Conservation (phyloP, 139 green algal genomes). For the Diplosphaera chodatii region DNA sequence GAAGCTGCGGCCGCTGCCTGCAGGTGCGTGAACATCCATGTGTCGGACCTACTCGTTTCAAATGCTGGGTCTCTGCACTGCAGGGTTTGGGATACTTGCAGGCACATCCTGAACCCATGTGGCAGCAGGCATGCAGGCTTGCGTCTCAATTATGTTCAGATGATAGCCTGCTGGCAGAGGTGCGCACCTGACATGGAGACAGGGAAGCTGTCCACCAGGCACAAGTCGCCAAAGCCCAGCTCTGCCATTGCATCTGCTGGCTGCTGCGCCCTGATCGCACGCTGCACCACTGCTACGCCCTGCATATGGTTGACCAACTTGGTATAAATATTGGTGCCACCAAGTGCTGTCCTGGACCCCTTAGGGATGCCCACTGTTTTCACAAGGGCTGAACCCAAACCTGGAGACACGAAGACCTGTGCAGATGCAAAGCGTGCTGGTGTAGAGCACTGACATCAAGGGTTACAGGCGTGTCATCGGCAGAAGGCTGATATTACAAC, state of each 20-base stretch:
- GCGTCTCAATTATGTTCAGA: background rate
- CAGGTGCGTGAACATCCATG: background rate
- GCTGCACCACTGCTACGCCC: conserved; percentile 78
- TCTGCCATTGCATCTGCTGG: conserved; percentile 58
- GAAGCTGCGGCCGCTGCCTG: conserved; percentile 77
- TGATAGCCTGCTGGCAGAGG: background rate
- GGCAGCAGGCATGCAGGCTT: too few relatives aligned
- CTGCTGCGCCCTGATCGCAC: conserved; percentile 42
- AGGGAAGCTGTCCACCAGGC: conserved; percentile 60
- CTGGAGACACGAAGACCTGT: too few relatives aligned
- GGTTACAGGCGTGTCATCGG: too few relatives aligned
- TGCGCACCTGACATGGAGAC: conserved; percentile 79
- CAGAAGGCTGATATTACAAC: too few relatives aligned
- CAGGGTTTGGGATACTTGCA: background rate
- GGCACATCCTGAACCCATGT: background rate
- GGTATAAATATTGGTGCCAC: too few relatives aligned
- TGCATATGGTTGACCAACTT: conserved; percentile 13
- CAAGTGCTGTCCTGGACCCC: too few relatives aligned
- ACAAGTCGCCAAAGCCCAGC: conserved; percentile 69
- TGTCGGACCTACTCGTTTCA: background rate
- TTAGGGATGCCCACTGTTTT: too few relatives aligned
- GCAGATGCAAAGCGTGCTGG: too few relatives aligned
- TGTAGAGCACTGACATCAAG: too few relatives aligned
- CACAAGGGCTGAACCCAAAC: too few relatives aligned
- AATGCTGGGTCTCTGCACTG: background rate